Percentiles rank a stretch among this genome's conserved stretches.
These are phyloP conservation scores for Coccomyxa subellipsoidea DNA, from an alignment of 163 green algal genomes.

Conservation along the genomic window DNA sequence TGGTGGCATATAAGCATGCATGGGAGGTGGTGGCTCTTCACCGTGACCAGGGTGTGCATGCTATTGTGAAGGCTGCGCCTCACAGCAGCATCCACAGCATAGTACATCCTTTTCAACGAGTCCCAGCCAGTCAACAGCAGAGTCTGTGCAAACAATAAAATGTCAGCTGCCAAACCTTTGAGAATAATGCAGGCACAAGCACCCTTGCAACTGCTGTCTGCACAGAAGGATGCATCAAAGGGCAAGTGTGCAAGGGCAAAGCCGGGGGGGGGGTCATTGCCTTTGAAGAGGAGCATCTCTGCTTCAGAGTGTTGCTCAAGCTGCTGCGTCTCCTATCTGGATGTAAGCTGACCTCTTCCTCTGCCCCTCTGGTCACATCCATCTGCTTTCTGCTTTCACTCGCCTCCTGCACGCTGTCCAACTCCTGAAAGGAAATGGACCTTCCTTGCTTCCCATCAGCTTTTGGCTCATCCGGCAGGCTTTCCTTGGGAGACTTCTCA, in stretches of 20 bases:
- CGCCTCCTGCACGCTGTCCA: neutral
- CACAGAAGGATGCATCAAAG: neutral
- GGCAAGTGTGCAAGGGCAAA: neutral
- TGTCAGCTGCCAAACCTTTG: neutral
- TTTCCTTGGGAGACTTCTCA: neutral
- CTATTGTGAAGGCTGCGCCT: constrained; percentile 28
- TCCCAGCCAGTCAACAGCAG: neutral
- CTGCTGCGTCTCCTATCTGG: neutral
- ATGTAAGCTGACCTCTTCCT: neutral
- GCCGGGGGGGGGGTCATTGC: neutral
- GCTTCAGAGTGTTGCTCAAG: neutral
- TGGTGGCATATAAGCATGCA: too few relatives aligned
- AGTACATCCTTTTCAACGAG: neutral
- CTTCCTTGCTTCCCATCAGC: neutral
- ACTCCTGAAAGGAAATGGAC: neutral
- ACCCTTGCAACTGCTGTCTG: too few relatives aligned
- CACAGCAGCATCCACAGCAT: constrained; percentile 13
- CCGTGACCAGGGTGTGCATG: constrained; percentile 39
- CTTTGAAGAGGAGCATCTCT: neutral
- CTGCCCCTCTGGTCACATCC: neutral
- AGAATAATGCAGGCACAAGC: too few relatives aligned
- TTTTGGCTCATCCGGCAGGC: neutral
- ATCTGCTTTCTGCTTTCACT: neutral
- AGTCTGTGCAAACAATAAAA: neutral
- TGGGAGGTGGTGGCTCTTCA: neutral